Evolutionary conservation across 306 rosid species (phyloP).

Genomic region (Begonia fuchsioides): DNA sequence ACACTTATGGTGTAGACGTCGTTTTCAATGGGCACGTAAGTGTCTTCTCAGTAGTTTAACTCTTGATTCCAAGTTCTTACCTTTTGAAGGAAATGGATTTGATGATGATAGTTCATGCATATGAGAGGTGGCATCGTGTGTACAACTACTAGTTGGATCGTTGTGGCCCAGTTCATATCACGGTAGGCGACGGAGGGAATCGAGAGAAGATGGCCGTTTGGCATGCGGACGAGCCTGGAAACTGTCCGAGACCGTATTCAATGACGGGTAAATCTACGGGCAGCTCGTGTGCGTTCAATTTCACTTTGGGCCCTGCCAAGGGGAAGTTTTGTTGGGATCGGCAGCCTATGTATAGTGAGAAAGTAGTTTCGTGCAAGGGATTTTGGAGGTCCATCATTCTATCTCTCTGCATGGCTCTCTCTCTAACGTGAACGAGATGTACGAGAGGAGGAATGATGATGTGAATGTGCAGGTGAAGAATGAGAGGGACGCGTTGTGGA

Average conservation of each 20-base stretch:
- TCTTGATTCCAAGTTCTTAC: neutral
- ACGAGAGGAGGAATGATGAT: neutral
- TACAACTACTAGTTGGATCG: conserved; percentile 84
- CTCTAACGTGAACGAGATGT: neutral
- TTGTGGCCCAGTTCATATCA: conserved; percentile 63
- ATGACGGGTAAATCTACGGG: conserved; percentile 40
- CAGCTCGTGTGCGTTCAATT: conserved; percentile 66
- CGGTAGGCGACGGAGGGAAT: conserved; percentile 83
- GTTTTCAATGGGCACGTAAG: conserved; percentile 90
- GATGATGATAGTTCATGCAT: conserved; percentile 52
- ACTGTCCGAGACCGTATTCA: conserved; percentile 65
- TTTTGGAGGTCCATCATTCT: conserved; percentile 50
- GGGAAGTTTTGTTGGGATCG: conserved; percentile 86
- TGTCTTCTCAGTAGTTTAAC: neutral
- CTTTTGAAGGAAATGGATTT: neutral
- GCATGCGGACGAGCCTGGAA: conserved; percentile 79
- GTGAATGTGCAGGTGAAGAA: conserved; percentile 48
- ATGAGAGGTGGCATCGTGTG: conserved; percentile 85
- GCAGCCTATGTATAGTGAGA: conserved; percentile 90
- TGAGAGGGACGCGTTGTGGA: conserved; percentile 84
- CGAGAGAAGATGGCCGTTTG: conserved; percentile 61
- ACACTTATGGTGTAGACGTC: conserved; percentile 51
- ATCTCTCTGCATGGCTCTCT: neutral
- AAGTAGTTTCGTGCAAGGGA: conserved; percentile 93
- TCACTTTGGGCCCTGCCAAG: conserved; percentile 71